Base-by-base conservation (phyloP, 139 green algal genomes). In the Micromonas pusilla region DNA sequence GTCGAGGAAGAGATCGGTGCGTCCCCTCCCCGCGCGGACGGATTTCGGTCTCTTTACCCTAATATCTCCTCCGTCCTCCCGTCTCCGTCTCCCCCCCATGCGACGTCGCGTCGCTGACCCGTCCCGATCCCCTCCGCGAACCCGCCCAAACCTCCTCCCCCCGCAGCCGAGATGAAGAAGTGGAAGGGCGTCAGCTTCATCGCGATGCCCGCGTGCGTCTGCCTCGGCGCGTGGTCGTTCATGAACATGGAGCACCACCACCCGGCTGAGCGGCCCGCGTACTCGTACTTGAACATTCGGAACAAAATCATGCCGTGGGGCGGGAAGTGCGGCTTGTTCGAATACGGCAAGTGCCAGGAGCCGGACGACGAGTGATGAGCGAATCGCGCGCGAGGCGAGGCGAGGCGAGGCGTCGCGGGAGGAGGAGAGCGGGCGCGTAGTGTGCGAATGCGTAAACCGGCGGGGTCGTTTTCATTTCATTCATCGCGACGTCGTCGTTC, bases 161-260 rank as follows among this genome's bases (percentile, higher is more conserved):
- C 16, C 16, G 38, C 68, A 75, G 68, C 68, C 30, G 37, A 75
- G 25, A 75, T 75, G 68, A 62, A 75, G 20, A 75, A 75, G 37
- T 75, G 68, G 68, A 38, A 36, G 31, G 23, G 34, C 34, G 68
- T 75, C 5, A 75, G 21, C 1, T 36, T 63, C 2, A 16, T 75
- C 36, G 68, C 68, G 1, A 33, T 75, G 25, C 68, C 68, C 5
- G 68, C 37, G 68, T 75, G 68, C 37, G 3, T 9, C 3, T 34
- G 37, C 20, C 53, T 75, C 38, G 68, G 68, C 26, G 68, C 62
- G 37, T 75, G 62, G 34, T 31, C 37, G 2, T 63, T 75, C 26
- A 28, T 36, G 37, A 75, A 64, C 36, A n/a, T 21, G 20, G 37
- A 75, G 25, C 34, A n/a, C 21, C 34, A 75, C 25, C 68, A 75